Evolutionary conservation across 306 rosid species (phyloP), one percentile per base, ranked within the genome.

Genomic region (Vigna unguiculata): DNA sequence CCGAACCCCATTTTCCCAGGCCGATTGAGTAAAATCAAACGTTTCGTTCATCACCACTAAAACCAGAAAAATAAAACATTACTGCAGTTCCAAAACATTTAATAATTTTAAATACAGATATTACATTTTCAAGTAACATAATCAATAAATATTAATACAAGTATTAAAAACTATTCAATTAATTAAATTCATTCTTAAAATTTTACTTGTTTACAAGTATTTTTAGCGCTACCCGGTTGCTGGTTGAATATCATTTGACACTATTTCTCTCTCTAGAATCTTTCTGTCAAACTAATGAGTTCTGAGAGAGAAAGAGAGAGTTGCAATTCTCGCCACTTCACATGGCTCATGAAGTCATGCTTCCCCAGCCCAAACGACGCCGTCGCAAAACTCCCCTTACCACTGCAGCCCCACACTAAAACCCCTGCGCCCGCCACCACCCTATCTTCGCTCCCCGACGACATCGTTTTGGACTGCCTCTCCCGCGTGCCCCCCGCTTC

Each of bases 331-430:
- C 94, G 94, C 69, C 97, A 88, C 74, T 86, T 91, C 81, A 67
- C 97, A 65, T 89, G 97, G 95, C 80, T 89, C 10, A 73, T 89
- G 84, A 91, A 89, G 48, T 86, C 97, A 13, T 91, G 97, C 58
- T 83, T 88, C 81, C 95, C 95, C 22, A 85, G 54, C 60, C 84
- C 88, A 6, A 66, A 88, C 74, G 22, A 66, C 48, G 9, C 69
- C 52, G 28, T 69, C 34, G 40, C 51, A 14, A 32, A 62, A 57
- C 5, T 38, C 41, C 7, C 32, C 0, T 17, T 14, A 17, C 46
- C 10, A 0, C 4, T 78, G 17, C 78, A 62, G 0, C 58, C 68
- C 9, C 78, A 60, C 24, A 48, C 32, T 38, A 43, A 19, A 2
- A 4, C 47, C 45, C 5, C 34, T 46, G 8, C 83, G 0, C 49